phyloP scores from a whole-genome alignment of 352 stramenopile genomes.

The Plasmopara muralis region DNA sequence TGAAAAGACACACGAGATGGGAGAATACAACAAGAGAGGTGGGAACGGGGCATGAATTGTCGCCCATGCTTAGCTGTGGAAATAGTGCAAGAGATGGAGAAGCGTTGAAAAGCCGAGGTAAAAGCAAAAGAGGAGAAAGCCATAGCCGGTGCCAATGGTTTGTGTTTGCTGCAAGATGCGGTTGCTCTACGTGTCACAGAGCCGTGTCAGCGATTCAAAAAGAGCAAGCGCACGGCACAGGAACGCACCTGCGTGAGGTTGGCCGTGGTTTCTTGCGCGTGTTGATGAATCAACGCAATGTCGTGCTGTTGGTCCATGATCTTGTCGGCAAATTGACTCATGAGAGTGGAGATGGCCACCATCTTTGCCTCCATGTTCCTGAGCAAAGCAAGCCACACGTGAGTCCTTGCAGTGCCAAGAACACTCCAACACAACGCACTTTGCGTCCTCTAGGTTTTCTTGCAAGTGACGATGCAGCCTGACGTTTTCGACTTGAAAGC shows the following conservation, averaged over 20 bases:
- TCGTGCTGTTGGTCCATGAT: slow-evolving; percentile 78
- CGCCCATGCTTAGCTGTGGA: slow-evolving; percentile 42
- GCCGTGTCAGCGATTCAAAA: neutral
- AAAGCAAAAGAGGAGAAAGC: slow-evolving; percentile 85
- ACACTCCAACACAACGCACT: slow-evolving; percentile 31
- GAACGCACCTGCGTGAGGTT: slow-evolving; percentile 61
- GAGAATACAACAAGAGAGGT: too few relatives aligned
- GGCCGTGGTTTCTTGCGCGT: slow-evolving; percentile 57
- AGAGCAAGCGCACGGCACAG: neutral
- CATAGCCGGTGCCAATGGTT: slow-evolving; percentile 66
- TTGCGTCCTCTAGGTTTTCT: slow-evolving; percentile 80
- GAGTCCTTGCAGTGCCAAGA: neutral
- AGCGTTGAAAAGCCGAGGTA: slow-evolving; percentile 67
- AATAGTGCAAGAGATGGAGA: slow-evolving; percentile 76
- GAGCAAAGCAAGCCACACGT: neutral
- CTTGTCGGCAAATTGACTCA: slow-evolving; percentile 81
- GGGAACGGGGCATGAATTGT: too few relatives aligned
- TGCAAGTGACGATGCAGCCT: slow-evolving; percentile 77
- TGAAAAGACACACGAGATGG: slow-evolving; percentile 6
- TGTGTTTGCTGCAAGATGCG: slow-evolving; percentile 68
- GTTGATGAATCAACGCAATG: slow-evolving; percentile 69
- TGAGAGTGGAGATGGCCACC: slow-evolving; percentile 77
- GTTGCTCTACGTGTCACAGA: slow-evolving; percentile 41
- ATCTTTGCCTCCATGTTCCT: slow-evolving; percentile 85
- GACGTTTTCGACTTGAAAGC: slow-evolving; percentile 67